Base-by-base conservation (phyloP, 495 filamentous ascomycete genomes). In the Xylaria sp. region DNA sequence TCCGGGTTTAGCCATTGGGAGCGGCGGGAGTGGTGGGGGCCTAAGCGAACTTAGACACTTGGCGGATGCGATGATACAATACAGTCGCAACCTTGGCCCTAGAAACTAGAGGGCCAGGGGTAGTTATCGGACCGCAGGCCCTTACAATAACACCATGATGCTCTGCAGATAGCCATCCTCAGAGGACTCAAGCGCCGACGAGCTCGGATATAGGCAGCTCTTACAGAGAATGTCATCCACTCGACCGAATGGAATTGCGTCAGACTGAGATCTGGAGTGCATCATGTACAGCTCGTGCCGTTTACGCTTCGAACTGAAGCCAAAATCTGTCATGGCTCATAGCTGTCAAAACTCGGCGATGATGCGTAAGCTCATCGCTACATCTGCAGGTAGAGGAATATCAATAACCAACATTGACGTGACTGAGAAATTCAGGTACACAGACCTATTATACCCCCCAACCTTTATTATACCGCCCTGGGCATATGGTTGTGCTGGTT, bases 1-100 rank as follows among this genome's bases (percentile, higher is more conserved):
- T 83, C 81, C 81, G 79, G 80, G 81, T 80, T 71, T 81, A 77
- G 80, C 79, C 77, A 78, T 75, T 75, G 72, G 31, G 70, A 74
- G 48, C 73, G 71, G 75, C 74, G 75, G 73, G 76, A 74, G 63
- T 69, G 76, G 74, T 76, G 75, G 73, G 63, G 74, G 55, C 44
- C 17, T 61, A 52, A 46, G 33, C 26, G 46, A 68, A 52, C 71
- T 74, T 76, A 70, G 72, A 76, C 63, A 78, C 75, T 76, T 75
- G 73, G 75, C 73, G 63, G 55, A 65, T 73, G 61, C 79, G 70
- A 79, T 74, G 72, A 77, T 77, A 73, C 75, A 70, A 73, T 71
- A 72, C 64, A 69, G 72, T 79, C 73, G 73, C 68, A 79, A 72
- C 72, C 73, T 73, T 67, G 68, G 62, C 69, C 73, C 29, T 64